phyloP scores from a whole-genome alignment of 345 rosid species.

The Zanthoxylum bungeanum region DNA sequence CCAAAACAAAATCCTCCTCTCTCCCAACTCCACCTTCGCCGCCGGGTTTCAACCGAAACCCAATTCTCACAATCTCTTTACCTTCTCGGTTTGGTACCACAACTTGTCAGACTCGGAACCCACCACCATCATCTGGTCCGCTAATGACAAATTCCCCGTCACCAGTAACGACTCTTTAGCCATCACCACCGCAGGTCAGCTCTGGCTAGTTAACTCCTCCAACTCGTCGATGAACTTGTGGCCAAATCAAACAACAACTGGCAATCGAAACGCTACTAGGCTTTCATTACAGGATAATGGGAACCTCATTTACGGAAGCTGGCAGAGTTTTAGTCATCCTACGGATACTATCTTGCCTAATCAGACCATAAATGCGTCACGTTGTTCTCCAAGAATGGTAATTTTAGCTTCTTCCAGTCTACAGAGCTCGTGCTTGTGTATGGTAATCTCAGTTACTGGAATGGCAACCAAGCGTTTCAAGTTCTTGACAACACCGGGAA shows the following conservation, averaged over 20 bases:
- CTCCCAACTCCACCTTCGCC: slow-evolving; percentile 46
- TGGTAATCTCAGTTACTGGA: slow-evolving; percentile 29
- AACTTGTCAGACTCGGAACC: slow-evolving; percentile 9
- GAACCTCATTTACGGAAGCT: slow-evolving; percentile 35
- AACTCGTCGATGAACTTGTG: slow-evolving; percentile 27
- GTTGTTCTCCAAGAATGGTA: slow-evolving; percentile 34
- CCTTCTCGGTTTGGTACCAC: slow-evolving; percentile 53
- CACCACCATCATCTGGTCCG: slow-evolving; percentile 45
- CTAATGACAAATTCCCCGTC: slow-evolving; percentile 18
- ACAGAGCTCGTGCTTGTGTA: slow-evolving; percentile 19
- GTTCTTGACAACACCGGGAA: slow-evolving; percentile 21
- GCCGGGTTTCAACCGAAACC: slow-evolving; percentile 40
- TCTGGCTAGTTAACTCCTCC: slow-evolving; percentile 29
- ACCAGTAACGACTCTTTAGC: slow-evolving; percentile 18
- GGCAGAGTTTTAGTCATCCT: slow-evolving; percentile 41
- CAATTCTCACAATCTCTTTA: slow-evolving; percentile 21
- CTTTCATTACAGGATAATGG: slow-evolving; percentile 36
- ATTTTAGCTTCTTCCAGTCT: slow-evolving; percentile 34
- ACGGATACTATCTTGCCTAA: slow-evolving; percentile 48
- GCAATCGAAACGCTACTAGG: slow-evolving; percentile 23
- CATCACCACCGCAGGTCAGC: slow-evolving; percentile 28
- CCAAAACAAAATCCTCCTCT: slow-evolving; percentile 36
- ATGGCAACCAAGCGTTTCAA: neutral
- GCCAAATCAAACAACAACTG: slow-evolving; percentile 8
- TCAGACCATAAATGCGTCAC: slow-evolving; percentile 22